Evolutionary conservation across 495 filamentous ascomycete genomes (phyloP).

Genomic region (Xylaria nigripes): DNA sequence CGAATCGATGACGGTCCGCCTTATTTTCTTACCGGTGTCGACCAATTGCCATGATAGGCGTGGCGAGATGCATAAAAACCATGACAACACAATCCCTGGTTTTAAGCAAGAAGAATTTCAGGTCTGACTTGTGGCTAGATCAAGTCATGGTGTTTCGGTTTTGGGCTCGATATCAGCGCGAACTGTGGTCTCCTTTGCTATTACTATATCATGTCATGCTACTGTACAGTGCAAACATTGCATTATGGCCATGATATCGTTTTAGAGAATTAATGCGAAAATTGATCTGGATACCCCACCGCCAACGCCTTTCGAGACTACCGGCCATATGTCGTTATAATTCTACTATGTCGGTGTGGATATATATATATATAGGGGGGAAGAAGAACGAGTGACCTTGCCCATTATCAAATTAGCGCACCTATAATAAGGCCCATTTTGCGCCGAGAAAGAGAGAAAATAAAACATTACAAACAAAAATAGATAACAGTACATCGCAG

Average conservation of each 20-base stretch:
- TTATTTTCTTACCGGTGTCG: not conserved
- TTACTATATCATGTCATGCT: slow-evolving; percentile 11
- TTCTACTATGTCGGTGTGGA: not conserved
- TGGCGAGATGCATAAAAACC: slow-evolving; percentile 3
- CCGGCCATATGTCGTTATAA: not conserved
- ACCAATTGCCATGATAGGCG: not conserved
- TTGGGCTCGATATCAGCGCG: slow-evolving; percentile 1
- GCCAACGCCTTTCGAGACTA: slow-evolving; percentile 5
- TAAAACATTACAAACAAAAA: no score
- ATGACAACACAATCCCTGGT: not conserved
- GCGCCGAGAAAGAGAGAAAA: no score
- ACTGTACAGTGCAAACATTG: slow-evolving; percentile 23
- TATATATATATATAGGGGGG: not conserved
- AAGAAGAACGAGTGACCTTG: not conserved
- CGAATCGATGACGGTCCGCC: not conserved
- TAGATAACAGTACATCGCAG: not conserved
- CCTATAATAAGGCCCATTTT: no score
- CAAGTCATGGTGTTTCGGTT: not conserved
- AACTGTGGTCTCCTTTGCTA: slow-evolving; percentile 6
- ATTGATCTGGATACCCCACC: not conserved
- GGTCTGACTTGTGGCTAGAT: not conserved
- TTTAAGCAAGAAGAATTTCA: not conserved
- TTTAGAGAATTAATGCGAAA: not conserved
- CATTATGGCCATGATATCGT: slow-evolving; percentile 10
- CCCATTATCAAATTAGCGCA: not conserved